Percentiles rank a stretch among this genome's conserved stretches.
phyloP scores from a whole-genome alignment of 768 basidiomycete species.

The Boletus subparvulus region DNA sequence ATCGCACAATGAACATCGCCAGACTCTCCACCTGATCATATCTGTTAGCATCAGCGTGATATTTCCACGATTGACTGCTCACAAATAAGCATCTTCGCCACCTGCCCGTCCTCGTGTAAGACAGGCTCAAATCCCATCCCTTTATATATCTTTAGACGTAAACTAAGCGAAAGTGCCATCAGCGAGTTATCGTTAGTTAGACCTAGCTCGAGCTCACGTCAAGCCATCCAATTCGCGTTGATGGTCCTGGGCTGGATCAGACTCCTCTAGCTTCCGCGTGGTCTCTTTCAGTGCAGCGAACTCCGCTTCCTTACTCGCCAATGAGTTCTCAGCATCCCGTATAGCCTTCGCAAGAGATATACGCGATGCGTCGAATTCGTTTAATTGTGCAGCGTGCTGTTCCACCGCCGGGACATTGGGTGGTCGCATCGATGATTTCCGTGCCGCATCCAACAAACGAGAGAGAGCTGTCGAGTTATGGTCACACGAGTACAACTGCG shows the following conservation, averaged over 20 bases:
- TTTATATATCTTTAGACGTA: constrained; percentile 68
- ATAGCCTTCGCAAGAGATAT: constrained; percentile 72
- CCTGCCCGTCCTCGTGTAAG: constrained; percentile 47
- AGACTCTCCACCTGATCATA: constrained; percentile 43
- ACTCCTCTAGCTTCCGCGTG: constrained; percentile 56
- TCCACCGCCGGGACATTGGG: constrained; percentile 65
- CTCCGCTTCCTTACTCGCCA: constrained; percentile 70
- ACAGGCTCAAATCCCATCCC: constrained; percentile 73
- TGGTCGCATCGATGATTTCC: constrained; percentile 68
- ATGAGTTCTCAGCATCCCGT: constrained; percentile 63
- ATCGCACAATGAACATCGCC: constrained; percentile 40
- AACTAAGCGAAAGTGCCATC: constrained; percentile 36
- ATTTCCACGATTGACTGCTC: constrained; percentile 30
- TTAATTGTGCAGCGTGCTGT: constrained; percentile 57
- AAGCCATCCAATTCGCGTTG: constrained; percentile 67
- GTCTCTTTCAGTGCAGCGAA: constrained; percentile 67
- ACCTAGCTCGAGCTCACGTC: constrained; percentile 44
- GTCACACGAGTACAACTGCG: background rate
- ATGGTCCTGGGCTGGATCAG: constrained; percentile 73
- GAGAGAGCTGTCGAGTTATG: constrained; percentile 50
- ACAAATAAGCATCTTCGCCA: constrained; percentile 69
- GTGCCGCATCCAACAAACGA: constrained; percentile 64
- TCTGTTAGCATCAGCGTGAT: background rate
- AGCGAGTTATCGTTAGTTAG: background rate
- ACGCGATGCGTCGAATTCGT: constrained; percentile 62